Evolutionary conservation across 352 stramenopile species (phyloP).

Genomic region (Thalassiosira livingstoniorum): DNA sequence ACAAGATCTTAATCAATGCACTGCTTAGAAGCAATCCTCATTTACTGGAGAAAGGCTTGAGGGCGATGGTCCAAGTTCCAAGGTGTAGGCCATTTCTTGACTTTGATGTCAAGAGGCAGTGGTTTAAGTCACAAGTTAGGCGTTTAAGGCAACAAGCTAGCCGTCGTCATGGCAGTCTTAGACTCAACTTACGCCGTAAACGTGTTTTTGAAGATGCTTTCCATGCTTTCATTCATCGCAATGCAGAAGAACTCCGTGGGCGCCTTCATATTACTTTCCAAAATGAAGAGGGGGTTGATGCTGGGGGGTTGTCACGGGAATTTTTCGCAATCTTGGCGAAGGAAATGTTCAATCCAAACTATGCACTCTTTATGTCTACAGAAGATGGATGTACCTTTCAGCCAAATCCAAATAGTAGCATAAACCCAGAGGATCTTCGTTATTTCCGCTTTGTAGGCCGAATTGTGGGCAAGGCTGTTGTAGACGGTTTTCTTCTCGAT

Average conservation of each 20-base stretch:
- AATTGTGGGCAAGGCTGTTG: constrained; percentile 99
- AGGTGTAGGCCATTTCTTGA: constrained; percentile 95
- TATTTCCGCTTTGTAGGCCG: constrained; percentile 96
- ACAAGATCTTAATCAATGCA: constrained; percentile 97
- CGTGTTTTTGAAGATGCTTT: constrained; percentile 99
- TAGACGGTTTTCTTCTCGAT: constrained; percentile 97
- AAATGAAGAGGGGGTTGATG: constrained; percentile 98
- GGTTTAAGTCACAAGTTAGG: constrained; percentile 96
- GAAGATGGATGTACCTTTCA: constrained; percentile 99
- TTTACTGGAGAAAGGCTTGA: constrained; percentile 95
- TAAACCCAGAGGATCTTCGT: constrained; percentile 98
- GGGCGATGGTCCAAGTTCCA: constrained; percentile 94
- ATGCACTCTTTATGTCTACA: constrained; percentile 98
- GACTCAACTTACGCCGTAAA: constrained; percentile 91
- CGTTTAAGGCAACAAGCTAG: constrained; percentile 85
- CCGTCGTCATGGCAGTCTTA: constrained; percentile 90
- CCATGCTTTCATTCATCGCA: constrained; percentile 95
- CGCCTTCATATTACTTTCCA: constrained; percentile 98
- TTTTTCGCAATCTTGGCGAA: constrained; percentile 98
- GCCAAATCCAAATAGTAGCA: constrained; percentile 97
- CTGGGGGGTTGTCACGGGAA: constrained; percentile 97
- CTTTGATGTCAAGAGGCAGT: constrained; percentile 99
- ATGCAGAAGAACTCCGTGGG: constrained; percentile 95
- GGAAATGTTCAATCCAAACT: constrained; percentile 99
- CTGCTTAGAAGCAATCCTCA: constrained; percentile 95